Conservation (phyloP, 2,329 filamentous ascomycete species). For the Amauroascus niger region DNA sequence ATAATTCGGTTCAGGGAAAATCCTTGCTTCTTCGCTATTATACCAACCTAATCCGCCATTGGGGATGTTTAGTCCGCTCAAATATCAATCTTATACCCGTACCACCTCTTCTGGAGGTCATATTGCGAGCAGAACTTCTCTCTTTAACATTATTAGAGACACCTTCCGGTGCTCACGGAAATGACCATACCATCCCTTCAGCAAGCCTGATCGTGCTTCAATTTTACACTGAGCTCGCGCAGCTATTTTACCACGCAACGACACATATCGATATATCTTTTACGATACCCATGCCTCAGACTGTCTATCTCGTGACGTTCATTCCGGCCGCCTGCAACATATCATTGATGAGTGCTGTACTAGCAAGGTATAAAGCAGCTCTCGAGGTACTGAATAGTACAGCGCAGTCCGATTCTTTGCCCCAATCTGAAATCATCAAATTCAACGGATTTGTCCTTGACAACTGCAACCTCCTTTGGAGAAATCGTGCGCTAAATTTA, state of each 20-base stretch:
- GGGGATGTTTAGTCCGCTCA: conserved; percentile 31
- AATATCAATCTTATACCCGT: conserved; percentile 15
- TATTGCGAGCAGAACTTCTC: conserved; percentile 46
- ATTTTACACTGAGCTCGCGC: conserved; percentile 57
- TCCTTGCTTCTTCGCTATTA: conserved; percentile 57
- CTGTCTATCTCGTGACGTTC: conserved; percentile 65
- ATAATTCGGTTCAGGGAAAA: conserved; percentile 42
- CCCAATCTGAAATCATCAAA: conserved; percentile 51
- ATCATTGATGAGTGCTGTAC: conserved; percentile 58
- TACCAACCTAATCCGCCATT: conserved; percentile 52
- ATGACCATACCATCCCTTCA: conserved; percentile 12
- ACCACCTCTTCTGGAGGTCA: conserved; percentile 33
- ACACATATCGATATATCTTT: conserved; percentile 52
- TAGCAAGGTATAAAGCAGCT: conserved; percentile 62
- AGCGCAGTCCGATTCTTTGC: conserved; percentile 39
- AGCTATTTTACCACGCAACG: conserved; percentile 45
- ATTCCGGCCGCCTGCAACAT: conserved; percentile 52
- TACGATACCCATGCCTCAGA: conserved; percentile 55
- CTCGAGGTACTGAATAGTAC: conserved; percentile 54
- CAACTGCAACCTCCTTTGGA: conserved; percentile 74
- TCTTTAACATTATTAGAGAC: conserved; percentile 51
- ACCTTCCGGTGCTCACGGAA: conserved; percentile 25
- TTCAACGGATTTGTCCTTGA: conserved; percentile 86
- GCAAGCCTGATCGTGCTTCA: conserved; percentile 49
- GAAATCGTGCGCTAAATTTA: conserved; percentile 58